Evolutionary conservation across 1,284 basidiomycete genomes (phyloP), one percentile per base, ranked within the genome.

Genomic region (Naganishia cerealis): DNA sequence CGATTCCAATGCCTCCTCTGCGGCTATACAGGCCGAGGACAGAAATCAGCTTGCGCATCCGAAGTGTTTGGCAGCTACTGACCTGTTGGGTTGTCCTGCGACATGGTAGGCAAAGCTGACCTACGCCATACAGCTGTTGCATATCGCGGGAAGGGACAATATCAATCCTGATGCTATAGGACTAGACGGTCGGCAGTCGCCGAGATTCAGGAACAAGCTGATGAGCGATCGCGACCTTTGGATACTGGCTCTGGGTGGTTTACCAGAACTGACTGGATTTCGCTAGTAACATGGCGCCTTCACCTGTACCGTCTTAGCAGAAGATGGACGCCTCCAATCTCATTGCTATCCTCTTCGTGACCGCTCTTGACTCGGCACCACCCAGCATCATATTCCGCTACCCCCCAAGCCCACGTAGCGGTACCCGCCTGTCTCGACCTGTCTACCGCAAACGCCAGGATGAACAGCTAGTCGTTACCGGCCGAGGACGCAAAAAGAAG

Each of bases 301-400:
- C 26, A 36, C n/a, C 0, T 0, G 10, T 15, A 3, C 1, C 1
- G 5, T 8, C 36, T 13, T 40, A 24, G 40, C 42, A 15, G 24
- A 52, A 21, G 13, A 70, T 70, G 69, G 66, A 61, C 24, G 76
- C 75, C 29, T 78, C 78, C 61, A 76, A 79, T 70, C 75, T 79
- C 70, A 77, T 81, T 57, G 80, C 78, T 40, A 67, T 80, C 42
- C 72, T 79, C 33, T 72, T 80, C 63, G 76, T 80, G 61, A 75
- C 78, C 38, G 75, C 75, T 43, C 46, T 57, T 15, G 75, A 76
- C 10, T 74, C 73, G 26, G 70, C 73, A 36, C 78, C 76, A 15
- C 72, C 75, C 24, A 74, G 74, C 70, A 36, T 70, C 33, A 75
- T 78, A 66, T 78, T 78, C 67, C 75, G 76, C 40, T 78, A 77